Conservation (phyloP, 192 early-diverging fungal species). For the Chytriomyces hyalinus region DNA sequence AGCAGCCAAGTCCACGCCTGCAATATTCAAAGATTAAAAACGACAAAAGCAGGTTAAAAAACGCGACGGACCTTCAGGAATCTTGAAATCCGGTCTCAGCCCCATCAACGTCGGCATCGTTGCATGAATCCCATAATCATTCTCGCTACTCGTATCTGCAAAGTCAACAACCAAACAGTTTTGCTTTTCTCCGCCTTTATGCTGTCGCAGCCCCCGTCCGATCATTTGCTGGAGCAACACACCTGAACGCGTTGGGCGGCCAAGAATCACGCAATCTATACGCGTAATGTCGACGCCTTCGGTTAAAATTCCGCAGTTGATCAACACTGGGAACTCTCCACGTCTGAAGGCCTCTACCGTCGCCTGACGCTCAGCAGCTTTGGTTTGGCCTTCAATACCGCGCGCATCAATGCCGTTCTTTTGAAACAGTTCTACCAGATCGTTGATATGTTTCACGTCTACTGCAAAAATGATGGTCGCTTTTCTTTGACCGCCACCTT, state of each 20-base stretch:
- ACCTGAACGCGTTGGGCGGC: conserved; percentile 81
- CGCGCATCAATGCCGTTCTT: conserved; percentile 48
- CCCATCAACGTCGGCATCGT: conserved; percentile 85
- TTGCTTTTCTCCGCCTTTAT: conserved; percentile 52
- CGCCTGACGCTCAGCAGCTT: conserved; percentile 54
- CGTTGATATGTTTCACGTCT: conserved; percentile 76
- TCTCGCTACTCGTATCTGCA: conserved; percentile 68
- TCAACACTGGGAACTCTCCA: conserved; percentile 72
- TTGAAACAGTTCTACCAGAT: conserved; percentile 60
- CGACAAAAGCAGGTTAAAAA: conserved; percentile 5
- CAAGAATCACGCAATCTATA: conserved; percentile 89
- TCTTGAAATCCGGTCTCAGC: conserved; percentile 57
- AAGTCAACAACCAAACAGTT: conserved; percentile 88
- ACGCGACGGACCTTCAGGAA: conserved; percentile 20
- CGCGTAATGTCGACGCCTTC: conserved; percentile 87
- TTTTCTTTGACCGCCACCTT: conserved; percentile 38
- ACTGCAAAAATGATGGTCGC: conserved; percentile 88
- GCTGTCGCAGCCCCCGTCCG: conserved; percentile 83
- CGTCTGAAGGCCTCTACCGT: conserved; percentile 67
- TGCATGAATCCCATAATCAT: conserved; percentile 50
- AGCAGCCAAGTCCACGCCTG: neutral
- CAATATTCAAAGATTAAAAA: neutral
- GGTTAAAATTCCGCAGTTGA: conserved; percentile 80
- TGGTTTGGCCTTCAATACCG: conserved; percentile 62
- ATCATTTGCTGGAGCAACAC: conserved; percentile 95